phyloP scores from a whole-genome alignment of 768 basidiomycete species.

The Termitomyces sp. region DNA sequence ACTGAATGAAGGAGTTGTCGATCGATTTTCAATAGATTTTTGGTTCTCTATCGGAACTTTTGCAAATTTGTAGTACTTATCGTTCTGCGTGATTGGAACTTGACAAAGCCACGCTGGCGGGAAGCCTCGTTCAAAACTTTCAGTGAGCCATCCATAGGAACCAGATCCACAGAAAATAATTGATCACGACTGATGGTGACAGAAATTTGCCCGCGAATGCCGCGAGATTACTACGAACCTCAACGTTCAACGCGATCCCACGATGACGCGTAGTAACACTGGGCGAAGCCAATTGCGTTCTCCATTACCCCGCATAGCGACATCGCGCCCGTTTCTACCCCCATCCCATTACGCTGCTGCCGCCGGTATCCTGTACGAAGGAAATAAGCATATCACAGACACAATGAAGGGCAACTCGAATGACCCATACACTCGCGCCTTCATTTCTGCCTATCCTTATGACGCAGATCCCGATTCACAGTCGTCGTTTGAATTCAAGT shows the following conservation, averaged over 20 bases:
- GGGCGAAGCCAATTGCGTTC: slow-evolving; percentile 37
- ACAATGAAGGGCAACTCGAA: neutral
- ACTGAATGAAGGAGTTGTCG: too few relatives aligned
- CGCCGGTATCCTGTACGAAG: slow-evolving; percentile 28
- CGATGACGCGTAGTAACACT: slow-evolving; percentile 20
- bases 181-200: neutral
- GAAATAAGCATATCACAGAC: neutral
- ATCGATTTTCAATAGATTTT: neutral
- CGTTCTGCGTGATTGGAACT: neutral
- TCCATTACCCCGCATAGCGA: slow-evolving; percentile 29
- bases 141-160: neutral
- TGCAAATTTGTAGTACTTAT: too few relatives aligned
- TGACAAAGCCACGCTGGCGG: neutral
- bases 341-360: slow-evolving; percentile 56
- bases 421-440: slow-evolving; percentile 10
- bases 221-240: neutral
- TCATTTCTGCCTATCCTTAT: slow-evolving; percentile 21
- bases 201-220: neutral
- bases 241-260: slow-evolving; percentile 14
- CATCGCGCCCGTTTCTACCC: slow-evolving; percentile 43
- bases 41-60: too few relatives aligned
- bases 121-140: neutral
- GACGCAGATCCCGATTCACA: slow-evolving; percentile 19
- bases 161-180: too few relatives aligned
- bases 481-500: slow-evolving; percentile 29